Base-by-base conservation (phyloP, 495 filamentous ascomycete genomes). In the Aspergillus avenaceus region DNA sequence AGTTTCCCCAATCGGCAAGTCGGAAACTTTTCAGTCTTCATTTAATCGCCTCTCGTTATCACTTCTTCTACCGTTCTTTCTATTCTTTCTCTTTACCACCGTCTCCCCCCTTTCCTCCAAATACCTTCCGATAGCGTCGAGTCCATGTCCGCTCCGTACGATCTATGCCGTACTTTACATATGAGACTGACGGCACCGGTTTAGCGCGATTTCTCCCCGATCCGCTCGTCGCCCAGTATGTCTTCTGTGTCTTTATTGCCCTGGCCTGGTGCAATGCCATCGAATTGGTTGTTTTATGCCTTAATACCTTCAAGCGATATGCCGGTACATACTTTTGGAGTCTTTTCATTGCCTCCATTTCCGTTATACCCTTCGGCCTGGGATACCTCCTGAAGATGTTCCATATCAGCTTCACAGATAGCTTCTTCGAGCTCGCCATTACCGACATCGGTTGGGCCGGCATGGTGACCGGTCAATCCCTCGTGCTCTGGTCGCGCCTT, bases 401-500 rank as follows among this genome's bases (percentile, higher is more conserved):
- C 56, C 32, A 60, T 26, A 52, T 69, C 44, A 60, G 58, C 28
- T 55, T 52, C 34, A 69, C 53, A 18, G 52, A 58, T 19, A 22
- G 49, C 25, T 62, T 68, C 56, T 44, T 67, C 0, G 59, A 59
- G 18, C 51, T 72, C 11, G 63, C 64, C 8, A 58, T 78, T 36
- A 57, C 71, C 41, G 62, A 70, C 31, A 47, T 78, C 19, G 81
- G 81, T 9, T 86, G 82, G 83, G 64, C 66, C 5, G 50, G 59
- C 28, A 83, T 84, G 79, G 78, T 86, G 0, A 80, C 79, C 0
- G 81, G 81, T 26, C 81, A 84, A 61, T 81, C 80, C 12, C 58
- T 85, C 18, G 81, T 86, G 12, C 73, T 86, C 18, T 86, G 78
- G 68, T 85, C 82, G 3, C 77, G 83, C 27, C 69, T 86, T 1